phyloP scores from a whole-genome alignment of 805 yeast species.

The Torulaspora franciscae region DNA sequence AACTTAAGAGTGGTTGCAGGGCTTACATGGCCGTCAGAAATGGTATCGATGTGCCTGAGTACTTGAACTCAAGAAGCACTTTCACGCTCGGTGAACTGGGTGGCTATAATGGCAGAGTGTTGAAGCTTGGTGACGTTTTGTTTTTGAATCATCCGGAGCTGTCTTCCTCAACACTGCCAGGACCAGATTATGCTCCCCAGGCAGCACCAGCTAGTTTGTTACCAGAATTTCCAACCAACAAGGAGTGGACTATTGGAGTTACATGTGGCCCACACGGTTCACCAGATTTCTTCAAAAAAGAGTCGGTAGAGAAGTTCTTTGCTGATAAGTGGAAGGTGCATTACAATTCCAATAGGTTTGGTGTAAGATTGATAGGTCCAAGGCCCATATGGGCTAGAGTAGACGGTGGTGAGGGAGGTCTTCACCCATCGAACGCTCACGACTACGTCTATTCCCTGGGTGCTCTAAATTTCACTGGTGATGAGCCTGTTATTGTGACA shows the following conservation, averaged over 20 bases:
- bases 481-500: constrained; percentile 93
- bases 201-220: constrained; percentile 47
- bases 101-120: constrained; percentile 88
- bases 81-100: constrained; percentile 91
- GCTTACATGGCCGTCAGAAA: constrained; percentile 86
- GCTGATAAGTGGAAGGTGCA: constrained; percentile 85
- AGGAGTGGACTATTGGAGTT: constrained; percentile 79
- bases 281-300: constrained; percentile 85
- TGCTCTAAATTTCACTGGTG: constrained; percentile 97
- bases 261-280: constrained; percentile 98
- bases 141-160: constrained; percentile 76
- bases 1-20: constrained; percentile 77
- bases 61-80: constrained; percentile 93
- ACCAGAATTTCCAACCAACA: constrained; percentile 29
- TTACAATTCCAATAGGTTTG: constrained; percentile 94
- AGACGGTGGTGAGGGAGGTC: constrained; percentile 97
- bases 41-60: constrained; percentile 90
- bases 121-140: constrained; percentile 88
- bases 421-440: constrained; percentile 98
- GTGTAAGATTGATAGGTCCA: constrained; percentile 91
- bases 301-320: constrained; percentile 72
- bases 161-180: constrained; percentile 63
- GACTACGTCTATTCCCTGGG: constrained; percentile 96
- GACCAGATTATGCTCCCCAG: constrained; percentile 61
- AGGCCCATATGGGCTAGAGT: constrained; percentile 95